These are phyloP conservation scores for Penicillium nucicola DNA, from an alignment of 495 filamentous ascomycete genomes.

Conservation along the genomic window DNA sequence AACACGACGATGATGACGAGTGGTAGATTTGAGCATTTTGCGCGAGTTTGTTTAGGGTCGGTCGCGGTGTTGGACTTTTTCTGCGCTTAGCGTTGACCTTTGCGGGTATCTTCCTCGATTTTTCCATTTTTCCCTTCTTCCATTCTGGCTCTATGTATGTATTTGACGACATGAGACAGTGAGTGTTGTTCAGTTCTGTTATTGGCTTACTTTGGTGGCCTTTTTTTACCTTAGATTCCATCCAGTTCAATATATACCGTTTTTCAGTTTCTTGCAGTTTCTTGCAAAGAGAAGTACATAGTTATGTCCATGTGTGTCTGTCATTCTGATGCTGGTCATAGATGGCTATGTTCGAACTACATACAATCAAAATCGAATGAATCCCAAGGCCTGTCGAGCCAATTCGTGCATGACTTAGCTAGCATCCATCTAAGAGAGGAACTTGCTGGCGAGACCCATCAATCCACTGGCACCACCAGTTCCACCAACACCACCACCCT, in stretches of 20 bases:
- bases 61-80: constrained; percentile 17
- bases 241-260: constrained; percentile 7
- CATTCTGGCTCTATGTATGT: background rate
- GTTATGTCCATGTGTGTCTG: background rate
- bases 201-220: background rate
- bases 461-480: constrained; percentile 47
- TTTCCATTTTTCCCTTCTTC: too few species aligned
- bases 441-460: constrained; percentile 59
- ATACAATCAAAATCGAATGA: background rate
- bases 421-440: constrained; percentile 21
- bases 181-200: constrained; percentile 3
- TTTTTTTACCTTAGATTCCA: background rate
- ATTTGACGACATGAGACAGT: background rate
- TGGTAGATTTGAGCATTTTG: constrained; percentile 40
- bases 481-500: constrained; percentile 46
- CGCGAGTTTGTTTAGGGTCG: constrained; percentile 10
- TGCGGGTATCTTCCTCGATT: constrained; percentile 6
- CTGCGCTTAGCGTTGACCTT: constrained; percentile 27
- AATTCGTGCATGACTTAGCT: background rate
- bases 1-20: constrained; percentile 68
- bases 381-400: too few species aligned
- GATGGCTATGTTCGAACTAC: background rate
- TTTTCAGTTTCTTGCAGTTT: background rate
- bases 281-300: constrained; percentile 9
- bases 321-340: background rate